These are phyloP conservation scores for Atkinsonella texensis DNA, from an alignment of 2,329 filamentous ascomycete species.

Conservation along the genomic window DNA sequence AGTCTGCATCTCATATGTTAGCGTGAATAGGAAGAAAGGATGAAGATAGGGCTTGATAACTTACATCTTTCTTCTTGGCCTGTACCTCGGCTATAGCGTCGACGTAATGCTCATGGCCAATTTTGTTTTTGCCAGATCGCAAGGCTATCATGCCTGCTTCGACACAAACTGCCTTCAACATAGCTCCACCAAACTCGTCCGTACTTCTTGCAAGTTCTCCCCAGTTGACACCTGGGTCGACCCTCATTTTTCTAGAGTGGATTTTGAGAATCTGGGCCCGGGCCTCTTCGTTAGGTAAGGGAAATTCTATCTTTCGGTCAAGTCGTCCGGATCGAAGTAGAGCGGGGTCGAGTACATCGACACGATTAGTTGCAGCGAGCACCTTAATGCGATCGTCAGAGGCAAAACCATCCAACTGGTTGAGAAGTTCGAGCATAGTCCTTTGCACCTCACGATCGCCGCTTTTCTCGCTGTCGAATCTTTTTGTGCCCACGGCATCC, in stretches of 20 bases:
- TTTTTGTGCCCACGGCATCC: slow-evolving; percentile 96
- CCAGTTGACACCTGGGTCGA: slow-evolving; percentile 91
- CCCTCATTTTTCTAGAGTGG: slow-evolving; percentile 96
- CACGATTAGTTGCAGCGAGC: slow-evolving; percentile 83
- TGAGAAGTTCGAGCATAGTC: slow-evolving; percentile 97
- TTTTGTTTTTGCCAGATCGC: slow-evolving; percentile 87
- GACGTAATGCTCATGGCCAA: slow-evolving; percentile 96
- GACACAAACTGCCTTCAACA: slow-evolving; percentile 96
- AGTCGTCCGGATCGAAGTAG: slow-evolving; percentile 83
- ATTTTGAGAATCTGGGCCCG: slow-evolving; percentile 95
- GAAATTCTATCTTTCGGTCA: slow-evolving; percentile 97
- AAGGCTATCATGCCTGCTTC: slow-evolving; percentile 99
- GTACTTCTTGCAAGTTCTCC: slow-evolving; percentile 88
- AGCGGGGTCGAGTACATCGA: slow-evolving; percentile 87
- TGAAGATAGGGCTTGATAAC: slow-evolving; percentile 17
- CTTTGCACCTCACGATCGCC: slow-evolving; percentile 96
- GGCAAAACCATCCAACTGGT: slow-evolving; percentile 96
- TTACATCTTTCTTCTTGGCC: slow-evolving; percentile 83
- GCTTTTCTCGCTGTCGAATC: slow-evolving; percentile 96
- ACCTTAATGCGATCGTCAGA: slow-evolving; percentile 97
- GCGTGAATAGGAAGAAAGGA: background rate
- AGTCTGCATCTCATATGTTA: slow-evolving; percentile 25
- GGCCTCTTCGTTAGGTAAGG: slow-evolving; percentile 93
- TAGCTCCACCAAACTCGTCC: slow-evolving; percentile 95
- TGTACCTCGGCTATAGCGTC: slow-evolving; percentile 96